A percentile compares a stretch with the other conserved stretches of the same genome.
These are phyloP conservation scores for Viridothelium virens DNA, from an alignment of 495 filamentous ascomycete species.

Conservation along the genomic window DNA sequence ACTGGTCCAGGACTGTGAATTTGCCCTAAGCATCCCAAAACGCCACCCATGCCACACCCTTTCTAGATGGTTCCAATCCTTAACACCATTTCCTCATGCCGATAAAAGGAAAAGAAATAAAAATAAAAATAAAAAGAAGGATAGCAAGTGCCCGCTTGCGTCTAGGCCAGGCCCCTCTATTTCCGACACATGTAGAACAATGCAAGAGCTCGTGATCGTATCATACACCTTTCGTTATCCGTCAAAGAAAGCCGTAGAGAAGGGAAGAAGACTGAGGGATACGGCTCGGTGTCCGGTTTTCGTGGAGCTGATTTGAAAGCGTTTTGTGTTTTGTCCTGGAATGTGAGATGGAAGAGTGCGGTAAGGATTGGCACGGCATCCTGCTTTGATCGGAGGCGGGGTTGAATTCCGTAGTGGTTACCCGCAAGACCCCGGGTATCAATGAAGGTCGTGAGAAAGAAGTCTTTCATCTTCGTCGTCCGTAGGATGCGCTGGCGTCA, in stretches of 20 bases:
- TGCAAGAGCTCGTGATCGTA: constrained; percentile 2
- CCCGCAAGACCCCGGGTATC: neutral
- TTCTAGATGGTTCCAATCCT: neutral
- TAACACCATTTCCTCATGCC: neutral
- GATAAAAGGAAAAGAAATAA: neutral
- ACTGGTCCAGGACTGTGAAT: neutral
- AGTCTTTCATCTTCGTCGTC: neutral
- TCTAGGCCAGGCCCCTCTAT: neutral
- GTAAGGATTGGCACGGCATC: neutral
- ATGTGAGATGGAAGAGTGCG: too few species aligned
- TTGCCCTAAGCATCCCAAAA: neutral
- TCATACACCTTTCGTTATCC: neutral
- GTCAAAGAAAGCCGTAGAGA: neutral
- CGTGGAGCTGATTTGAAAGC: too few species aligned
- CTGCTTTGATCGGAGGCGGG: neutral
- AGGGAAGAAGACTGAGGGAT: too few species aligned
- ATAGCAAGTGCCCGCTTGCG: constrained; percentile 4
- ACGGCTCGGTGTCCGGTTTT: too few species aligned
- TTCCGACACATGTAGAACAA: neutral
- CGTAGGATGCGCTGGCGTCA: neutral
- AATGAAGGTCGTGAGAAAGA: neutral
- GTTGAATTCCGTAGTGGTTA: neutral
- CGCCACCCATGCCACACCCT: constrained; percentile 3
- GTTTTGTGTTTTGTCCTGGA: too few species aligned
- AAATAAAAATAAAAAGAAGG: neutral